Conservation (phyloP, 768 basidiomycete species). For the Hericium alpestre region DNA sequence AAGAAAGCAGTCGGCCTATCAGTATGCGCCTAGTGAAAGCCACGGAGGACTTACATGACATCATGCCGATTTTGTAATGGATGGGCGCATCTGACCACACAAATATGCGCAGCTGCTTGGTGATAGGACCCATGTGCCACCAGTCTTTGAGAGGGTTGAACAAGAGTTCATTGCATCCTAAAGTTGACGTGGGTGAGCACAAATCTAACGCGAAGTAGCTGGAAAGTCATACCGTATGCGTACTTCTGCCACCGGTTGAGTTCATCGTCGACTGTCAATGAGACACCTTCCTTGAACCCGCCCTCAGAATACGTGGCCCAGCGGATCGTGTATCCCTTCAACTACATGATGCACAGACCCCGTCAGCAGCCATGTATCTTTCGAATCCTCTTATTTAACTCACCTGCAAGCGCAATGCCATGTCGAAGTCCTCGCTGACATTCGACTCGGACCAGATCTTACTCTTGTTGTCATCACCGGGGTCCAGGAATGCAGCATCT, state of each 20-base stretch:
- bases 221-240: slow-evolving; percentile 43
- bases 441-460: slow-evolving; percentile 72
- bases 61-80: slow-evolving; percentile 77
- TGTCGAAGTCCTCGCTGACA: slow-evolving; percentile 78
- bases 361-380: not conserved
- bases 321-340: slow-evolving; percentile 62
- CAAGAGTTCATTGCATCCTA: slow-evolving; percentile 66
- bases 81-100: slow-evolving; percentile 68
- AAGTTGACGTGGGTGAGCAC: not conserved
- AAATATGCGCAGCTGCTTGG: slow-evolving; percentile 66
- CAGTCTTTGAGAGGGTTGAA: slow-evolving; percentile 77
- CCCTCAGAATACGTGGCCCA: slow-evolving; percentile 82
- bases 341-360: slow-evolving; percentile 11
- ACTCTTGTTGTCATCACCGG: slow-evolving; percentile 52
- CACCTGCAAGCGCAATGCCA: slow-evolving; percentile 54
- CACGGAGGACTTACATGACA: slow-evolving; percentile 42
- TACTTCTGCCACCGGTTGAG: slow-evolving; percentile 91
- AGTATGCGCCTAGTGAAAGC: not conserved
- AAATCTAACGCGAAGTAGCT: not conserved
- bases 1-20: not conserved
- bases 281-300: slow-evolving; percentile 87
- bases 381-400: not conserved
- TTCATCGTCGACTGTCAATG: slow-evolving; percentile 82
- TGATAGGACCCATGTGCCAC: slow-evolving; percentile 76
- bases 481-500: slow-evolving; percentile 69